A percentile compares a stretch with the other conserved stretches of the same genome.
Conservation (phyloP, 164 flowering plant species). For the Liriodendron chinense region DNA sequence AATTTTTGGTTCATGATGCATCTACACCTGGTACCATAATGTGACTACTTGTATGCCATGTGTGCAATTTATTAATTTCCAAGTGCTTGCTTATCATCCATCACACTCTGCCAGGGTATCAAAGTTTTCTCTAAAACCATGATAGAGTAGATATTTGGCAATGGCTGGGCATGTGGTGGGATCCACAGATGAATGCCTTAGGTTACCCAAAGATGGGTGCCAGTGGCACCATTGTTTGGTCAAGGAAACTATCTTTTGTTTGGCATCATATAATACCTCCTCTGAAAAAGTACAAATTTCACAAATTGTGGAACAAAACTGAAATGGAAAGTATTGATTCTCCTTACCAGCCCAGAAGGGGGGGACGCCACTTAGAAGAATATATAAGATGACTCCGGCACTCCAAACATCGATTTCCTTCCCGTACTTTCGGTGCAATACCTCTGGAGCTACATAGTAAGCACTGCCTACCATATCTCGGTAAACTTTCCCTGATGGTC, state of each 20-base stretch:
- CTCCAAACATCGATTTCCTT: conserved; percentile 96
- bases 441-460: conserved; percentile 92
- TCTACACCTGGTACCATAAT: too few relatives aligned
- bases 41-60: too few relatives aligned
- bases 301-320: not conserved
- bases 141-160: too few relatives aligned
- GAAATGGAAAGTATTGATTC: not conserved
- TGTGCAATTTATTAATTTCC: too few relatives aligned
- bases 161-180: too few relatives aligned
- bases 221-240: not conserved
- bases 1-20: too few relatives aligned
- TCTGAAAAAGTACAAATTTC: not conserved
- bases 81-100: too few relatives aligned
- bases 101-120: too few relatives aligned
- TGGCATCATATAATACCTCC: not conserved
- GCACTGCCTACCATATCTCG: conserved; percentile 83
- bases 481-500: conserved; percentile 54
- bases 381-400: conserved; percentile 89
- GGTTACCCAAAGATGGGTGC: too few relatives aligned
- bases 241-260: not conserved
- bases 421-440: conserved; percentile 58
- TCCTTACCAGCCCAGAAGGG: conserved; percentile 87
- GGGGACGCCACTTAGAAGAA: conserved; percentile 79
- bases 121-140: too few relatives aligned
- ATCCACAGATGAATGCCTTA: too few relatives aligned